Evolutionary conservation across 2,329 filamentous ascomycete genomes (phyloP).

Genomic region (Aspergillus thermomutatus): DNA sequence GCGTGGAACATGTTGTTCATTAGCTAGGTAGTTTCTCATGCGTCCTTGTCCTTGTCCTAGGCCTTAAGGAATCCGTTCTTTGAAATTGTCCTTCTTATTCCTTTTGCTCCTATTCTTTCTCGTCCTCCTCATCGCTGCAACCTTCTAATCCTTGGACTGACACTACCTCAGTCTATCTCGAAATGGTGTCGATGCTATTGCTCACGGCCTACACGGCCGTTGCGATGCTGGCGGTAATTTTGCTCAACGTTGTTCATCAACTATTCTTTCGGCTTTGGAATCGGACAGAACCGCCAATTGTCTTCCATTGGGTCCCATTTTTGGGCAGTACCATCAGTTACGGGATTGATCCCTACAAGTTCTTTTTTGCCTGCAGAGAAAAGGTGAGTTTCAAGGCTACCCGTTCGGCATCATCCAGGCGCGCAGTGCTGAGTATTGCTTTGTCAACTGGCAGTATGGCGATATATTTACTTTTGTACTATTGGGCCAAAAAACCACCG

Average conservation of each 20-base stretch:
- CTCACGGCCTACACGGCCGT: background rate
- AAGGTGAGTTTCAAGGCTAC: conserved; percentile 55
- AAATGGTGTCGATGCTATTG: background rate
- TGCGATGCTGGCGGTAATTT: background rate
- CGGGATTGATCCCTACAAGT: conserved; percentile 65
- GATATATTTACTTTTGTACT: conserved; percentile 89
- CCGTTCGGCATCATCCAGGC: background rate
- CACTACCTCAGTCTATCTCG: background rate
- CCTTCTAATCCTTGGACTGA: background rate
- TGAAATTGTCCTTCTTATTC: background rate
- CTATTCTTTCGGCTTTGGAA: background rate
- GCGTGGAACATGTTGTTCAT: background rate
- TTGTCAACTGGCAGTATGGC: conserved; percentile 60
- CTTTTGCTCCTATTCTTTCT: background rate
- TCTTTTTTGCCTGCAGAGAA: conserved; percentile 69
- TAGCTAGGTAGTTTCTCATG: background rate
- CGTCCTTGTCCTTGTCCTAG: background rate
- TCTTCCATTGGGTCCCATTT: conserved; percentile 74
- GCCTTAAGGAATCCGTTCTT: background rate
- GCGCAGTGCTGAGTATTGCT: conserved; percentile 9
- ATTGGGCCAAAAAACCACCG: conserved; percentile 83
- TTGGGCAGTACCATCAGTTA: conserved; percentile 45
- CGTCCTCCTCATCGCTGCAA: background rate
- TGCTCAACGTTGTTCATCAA: background rate
- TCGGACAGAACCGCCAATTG: conserved; percentile 69